phyloP scores from a whole-genome alignment of 2,329 filamentous ascomycete species.

The Fusarium equiseti region DNA sequence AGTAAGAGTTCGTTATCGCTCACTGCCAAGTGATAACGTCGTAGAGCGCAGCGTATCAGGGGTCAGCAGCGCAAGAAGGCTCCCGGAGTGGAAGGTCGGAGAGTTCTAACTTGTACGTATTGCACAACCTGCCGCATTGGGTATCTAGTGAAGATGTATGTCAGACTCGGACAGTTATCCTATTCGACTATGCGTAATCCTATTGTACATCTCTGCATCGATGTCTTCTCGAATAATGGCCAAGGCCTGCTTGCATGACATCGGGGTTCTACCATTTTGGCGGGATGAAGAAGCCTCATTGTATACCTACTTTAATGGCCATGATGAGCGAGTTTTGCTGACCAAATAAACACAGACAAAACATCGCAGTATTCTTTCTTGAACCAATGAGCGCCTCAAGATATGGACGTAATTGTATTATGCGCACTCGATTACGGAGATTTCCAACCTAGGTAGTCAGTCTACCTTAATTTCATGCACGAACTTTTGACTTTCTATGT shows the following conservation, averaged over 20 bases:
- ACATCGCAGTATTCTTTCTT: not conserved
- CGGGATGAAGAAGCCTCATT: not conserved
- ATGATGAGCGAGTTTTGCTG: not conserved
- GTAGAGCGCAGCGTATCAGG: not conserved
- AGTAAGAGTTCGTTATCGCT: slow-evolving; percentile 18
- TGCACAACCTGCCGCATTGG: slow-evolving; percentile 17
- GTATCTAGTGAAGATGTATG: not conserved
- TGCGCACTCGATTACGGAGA: not conserved
- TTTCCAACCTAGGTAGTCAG: not conserved
- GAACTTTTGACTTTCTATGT: not conserved
- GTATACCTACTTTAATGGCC: not conserved
- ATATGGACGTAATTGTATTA: not conserved
- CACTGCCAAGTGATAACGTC: slow-evolving; percentile 26
- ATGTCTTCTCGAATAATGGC: slow-evolving; percentile 3
- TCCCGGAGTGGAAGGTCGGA: slow-evolving; percentile 26
- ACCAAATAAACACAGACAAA: not conserved
- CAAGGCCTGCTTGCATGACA: slow-evolving; percentile 6
- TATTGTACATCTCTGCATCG: slow-evolving; percentile 1
- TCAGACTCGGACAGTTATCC: slow-evolving; percentile 2
- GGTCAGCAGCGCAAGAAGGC: not conserved
- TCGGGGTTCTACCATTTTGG: not conserved
- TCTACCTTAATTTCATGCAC: not conserved
- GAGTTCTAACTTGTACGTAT: not conserved
- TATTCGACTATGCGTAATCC: slow-evolving; percentile 1
- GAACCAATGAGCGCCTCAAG: not conserved